Base-by-base conservation (phyloP, 768 basidiomycete genomes). In the Coprinopsis cinerea region DNA sequence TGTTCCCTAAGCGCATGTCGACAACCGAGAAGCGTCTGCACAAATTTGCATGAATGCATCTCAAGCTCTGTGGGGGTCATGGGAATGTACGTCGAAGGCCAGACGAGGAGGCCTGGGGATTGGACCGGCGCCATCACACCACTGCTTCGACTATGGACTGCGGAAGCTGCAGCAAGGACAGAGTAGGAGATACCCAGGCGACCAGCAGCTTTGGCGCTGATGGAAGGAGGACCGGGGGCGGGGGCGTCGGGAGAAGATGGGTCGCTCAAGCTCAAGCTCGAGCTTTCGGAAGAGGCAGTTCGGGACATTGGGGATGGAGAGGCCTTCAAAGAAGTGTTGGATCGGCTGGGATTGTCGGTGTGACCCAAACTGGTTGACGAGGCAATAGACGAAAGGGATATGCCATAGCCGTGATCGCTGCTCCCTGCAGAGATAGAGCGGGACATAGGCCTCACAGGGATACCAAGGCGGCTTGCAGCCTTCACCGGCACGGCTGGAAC, bases 31-130 rank as follows among this genome's bases (percentile, higher is more conserved):
- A 89, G 61, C 4, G 73, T 72, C 59, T 88, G 82, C 43, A 87
- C 65, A 58, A 82, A 73, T 64, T 81, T 84, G 66, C 80, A 82
- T n/a, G 79, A 73, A 57, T 87, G 82, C 80, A 85, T 81, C 67
- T 88, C 86, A 27, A 88, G 68, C 59, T 85, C 85, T 2, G 62
- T 59, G 20, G 84, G 72, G 0, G 71, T 48, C 55, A 83, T 66
- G 1, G 82, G 76, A 40, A 87, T 68, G 61, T 83, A 84, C 4
- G 75, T 78, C 22, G 72, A 65, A 5, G 77, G 81, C 72, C 69
- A 77, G 27, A 86, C 64, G 20, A 88, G 59, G 5, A 88, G 63
- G 1, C 87, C 86, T 4, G 82, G 74, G 1, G 81, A 81, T 59
- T 85, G 84, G 39, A 72, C 59, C 0, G 67, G 57, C 14, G 44